These are phyloP conservation scores for Cryptococcus floricola DNA, from an alignment of 1,284 basidiomycete species.

Conservation along the genomic window DNA sequence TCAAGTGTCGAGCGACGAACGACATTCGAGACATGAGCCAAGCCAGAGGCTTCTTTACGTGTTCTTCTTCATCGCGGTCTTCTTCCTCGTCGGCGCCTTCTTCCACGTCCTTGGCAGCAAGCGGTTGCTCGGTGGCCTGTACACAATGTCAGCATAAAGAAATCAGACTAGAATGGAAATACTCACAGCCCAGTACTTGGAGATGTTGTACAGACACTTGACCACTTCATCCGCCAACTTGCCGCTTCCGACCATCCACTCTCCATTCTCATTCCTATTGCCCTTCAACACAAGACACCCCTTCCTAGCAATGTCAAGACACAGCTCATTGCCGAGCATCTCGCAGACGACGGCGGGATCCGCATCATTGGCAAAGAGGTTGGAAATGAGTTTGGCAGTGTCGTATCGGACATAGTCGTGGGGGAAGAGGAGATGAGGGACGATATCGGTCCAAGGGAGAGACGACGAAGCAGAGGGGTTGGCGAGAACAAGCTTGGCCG, in stretches of 20 bases:
- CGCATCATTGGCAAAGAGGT: conserved; percentile 57
- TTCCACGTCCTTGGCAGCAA: conserved; percentile 20
- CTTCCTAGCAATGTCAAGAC: conserved; percentile 72
- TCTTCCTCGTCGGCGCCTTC: conserved; percentile 32
- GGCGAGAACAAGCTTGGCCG: conserved; percentile 61
- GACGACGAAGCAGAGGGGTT: conserved; percentile 55
- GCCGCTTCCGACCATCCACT: conserved; percentile 59
- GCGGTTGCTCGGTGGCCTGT: conserved; percentile 26
- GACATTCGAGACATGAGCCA: conserved; percentile 95
- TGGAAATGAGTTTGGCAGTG: conserved; percentile 71
- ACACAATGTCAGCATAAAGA: conserved; percentile 17
- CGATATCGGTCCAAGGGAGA: conserved; percentile 64
- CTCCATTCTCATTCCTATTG: conserved; percentile 30
- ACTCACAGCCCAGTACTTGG: conserved; percentile 68
- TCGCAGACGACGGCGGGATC: conserved; percentile 8
- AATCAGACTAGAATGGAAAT: conserved; percentile 25
- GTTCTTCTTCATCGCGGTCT: conserved; percentile 33
- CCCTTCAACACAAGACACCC: conserved; percentile 78
- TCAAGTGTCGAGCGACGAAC: conserved; percentile 63
- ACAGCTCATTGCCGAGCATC: conserved; percentile 45
- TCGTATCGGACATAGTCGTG: conserved; percentile 92
- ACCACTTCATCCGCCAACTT: conserved; percentile 77
- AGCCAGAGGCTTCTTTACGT: conserved; percentile 62
- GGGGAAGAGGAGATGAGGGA: conserved; percentile 73
- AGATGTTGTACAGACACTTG: conserved; percentile 89